Percentiles rank a stretch among this genome's conserved stretches.
Conservation (phyloP, 139 green algal species). For the Auxenochlorella protothecoides region DNA sequence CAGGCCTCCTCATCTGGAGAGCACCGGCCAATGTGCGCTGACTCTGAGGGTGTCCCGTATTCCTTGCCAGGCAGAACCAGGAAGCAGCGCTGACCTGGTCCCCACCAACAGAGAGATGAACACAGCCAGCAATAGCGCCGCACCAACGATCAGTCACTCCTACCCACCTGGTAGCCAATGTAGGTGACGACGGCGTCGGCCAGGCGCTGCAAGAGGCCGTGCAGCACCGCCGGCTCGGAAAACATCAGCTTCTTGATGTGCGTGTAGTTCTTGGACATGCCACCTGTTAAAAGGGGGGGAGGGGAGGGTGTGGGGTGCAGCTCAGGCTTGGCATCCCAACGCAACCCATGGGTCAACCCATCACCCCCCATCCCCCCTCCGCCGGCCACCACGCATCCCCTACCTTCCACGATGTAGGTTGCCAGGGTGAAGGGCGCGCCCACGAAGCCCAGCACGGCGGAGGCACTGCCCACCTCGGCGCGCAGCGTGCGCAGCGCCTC, state of each 20-base stretch:
- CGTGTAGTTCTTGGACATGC: slow-evolving; percentile 75
- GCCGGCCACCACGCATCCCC: background rate
- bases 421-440: slow-evolving; percentile 89
- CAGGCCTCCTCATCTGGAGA: too few relatives aligned
- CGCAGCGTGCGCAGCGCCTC: slow-evolving; percentile 68
- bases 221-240: slow-evolving; percentile 50
- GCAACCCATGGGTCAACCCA: background rate
- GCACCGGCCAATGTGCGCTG: too few relatives aligned
- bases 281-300: slow-evolving; percentile 14
- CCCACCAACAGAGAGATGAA: too few relatives aligned
- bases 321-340: background rate
- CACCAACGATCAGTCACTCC: too few relatives aligned
- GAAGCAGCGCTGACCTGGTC: too few relatives aligned
- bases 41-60: too few relatives aligned
- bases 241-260: slow-evolving; percentile 85
- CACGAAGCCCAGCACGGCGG: slow-evolving; percentile 84
- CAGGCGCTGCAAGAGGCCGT: slow-evolving; percentile 53
- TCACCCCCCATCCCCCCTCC: background rate
- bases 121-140: too few relatives aligned
- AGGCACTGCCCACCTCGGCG: slow-evolving; percentile 52
- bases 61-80: too few relatives aligned
- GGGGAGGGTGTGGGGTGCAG: background rate
- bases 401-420: slow-evolving; percentile 86
- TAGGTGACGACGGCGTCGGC: slow-evolving; percentile 82
- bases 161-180: slow-evolving; percentile 73